phyloP scores from a whole-genome alignment of 768 basidiomycete genomes.

The Pleurotus tuber-regium region DNA sequence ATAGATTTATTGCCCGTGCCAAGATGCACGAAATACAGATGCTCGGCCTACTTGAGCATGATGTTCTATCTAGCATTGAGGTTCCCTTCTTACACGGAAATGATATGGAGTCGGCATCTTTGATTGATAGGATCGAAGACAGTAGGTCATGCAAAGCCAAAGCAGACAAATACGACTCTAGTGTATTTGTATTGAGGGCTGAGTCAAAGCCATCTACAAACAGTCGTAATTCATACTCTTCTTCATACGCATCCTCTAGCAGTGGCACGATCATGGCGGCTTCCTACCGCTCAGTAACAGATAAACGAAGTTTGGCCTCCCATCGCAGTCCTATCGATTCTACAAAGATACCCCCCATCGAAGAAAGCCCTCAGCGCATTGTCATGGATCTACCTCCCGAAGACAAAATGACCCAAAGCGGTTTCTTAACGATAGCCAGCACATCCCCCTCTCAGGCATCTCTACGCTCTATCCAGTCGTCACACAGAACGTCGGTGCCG shows the following conservation, averaged over 20 bases:
- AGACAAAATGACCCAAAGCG: slow-evolving; percentile 26
- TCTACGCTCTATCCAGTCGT: slow-evolving; percentile 52
- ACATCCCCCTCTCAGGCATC: slow-evolving; percentile 70
- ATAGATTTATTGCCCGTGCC: slow-evolving; percentile 88
- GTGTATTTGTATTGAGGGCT: slow-evolving; percentile 58
- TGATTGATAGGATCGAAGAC: slow-evolving; percentile 33
- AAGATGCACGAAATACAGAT: slow-evolving; percentile 97
- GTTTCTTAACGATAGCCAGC: slow-evolving; percentile 30
- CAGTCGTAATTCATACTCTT: slow-evolving; percentile 38
- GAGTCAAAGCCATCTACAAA: slow-evolving; percentile 27
- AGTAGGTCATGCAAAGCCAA: slow-evolving; percentile 45
- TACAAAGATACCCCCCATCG: slow-evolving; percentile 54
- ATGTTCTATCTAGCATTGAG: slow-evolving; percentile 85
- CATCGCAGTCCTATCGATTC: slow-evolving; percentile 51
- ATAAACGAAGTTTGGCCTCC: slow-evolving; percentile 36
- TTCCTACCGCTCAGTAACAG: slow-evolving; percentile 33
- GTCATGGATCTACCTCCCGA: slow-evolving; percentile 52
- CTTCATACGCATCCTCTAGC: slow-evolving; percentile 40
- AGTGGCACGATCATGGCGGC: slow-evolving; percentile 33
- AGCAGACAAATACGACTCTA: slow-evolving; percentile 72
- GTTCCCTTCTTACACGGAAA: slow-evolving; percentile 69
- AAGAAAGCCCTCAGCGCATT: slow-evolving; percentile 62
- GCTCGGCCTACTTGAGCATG: slow-evolving; percentile 89
- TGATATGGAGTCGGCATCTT: slow-evolving; percentile 28
- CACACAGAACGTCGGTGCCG: slow-evolving; percentile 45